Evolutionary conservation across 768 basidiomycete species (phyloP).

Genomic region (Grammothele lineata): DNA sequence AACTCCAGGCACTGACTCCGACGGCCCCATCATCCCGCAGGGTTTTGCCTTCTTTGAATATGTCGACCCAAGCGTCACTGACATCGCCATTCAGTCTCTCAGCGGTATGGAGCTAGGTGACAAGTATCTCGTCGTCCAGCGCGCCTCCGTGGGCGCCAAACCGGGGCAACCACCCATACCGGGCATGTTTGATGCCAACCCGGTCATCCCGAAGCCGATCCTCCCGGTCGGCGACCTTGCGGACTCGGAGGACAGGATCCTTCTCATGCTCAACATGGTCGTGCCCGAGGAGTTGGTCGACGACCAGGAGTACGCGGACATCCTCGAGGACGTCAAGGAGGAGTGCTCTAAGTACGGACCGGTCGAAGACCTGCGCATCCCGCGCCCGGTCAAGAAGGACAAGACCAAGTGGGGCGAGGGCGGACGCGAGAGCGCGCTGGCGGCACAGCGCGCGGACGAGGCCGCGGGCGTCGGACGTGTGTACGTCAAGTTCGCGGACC

Average conservation of each 20-base stretch:
- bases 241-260: conserved; percentile 63
- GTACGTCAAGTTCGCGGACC: conserved; percentile 79
- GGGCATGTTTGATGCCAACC: conserved; percentile 71
- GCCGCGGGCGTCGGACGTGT: conserved; percentile 93
- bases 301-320: conserved; percentile 90
- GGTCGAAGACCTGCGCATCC: conserved; percentile 85
- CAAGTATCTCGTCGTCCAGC: conserved; percentile 91
- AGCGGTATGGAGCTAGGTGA: conserved; percentile 99
- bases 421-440: conserved; percentile 54
- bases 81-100: conserved; percentile 92
- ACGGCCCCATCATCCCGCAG: conserved; percentile 36
- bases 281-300: conserved; percentile 85
- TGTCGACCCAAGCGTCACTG: conserved; percentile 82
- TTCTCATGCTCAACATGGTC: conserved; percentile 99
- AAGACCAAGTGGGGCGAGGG: conserved; percentile 77
- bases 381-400: conserved; percentile 83
- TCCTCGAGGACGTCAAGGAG: conserved; percentile 91
- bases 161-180: conserved; percentile 61
- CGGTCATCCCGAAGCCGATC: conserved; percentile 82
- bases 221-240: conserved; percentile 69
- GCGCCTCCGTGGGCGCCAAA: conserved; percentile 92
- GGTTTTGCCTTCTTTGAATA: conserved; percentile 99
- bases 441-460: conserved; percentile 75
- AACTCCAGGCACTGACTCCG: conserved; percentile 5
- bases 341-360: conserved; percentile 79